Evolutionary conservation across 1,139 yeast species (phyloP), one percentile per base, ranked within the genome.

Genomic region (Arxiozyma slooffiae): DNA sequence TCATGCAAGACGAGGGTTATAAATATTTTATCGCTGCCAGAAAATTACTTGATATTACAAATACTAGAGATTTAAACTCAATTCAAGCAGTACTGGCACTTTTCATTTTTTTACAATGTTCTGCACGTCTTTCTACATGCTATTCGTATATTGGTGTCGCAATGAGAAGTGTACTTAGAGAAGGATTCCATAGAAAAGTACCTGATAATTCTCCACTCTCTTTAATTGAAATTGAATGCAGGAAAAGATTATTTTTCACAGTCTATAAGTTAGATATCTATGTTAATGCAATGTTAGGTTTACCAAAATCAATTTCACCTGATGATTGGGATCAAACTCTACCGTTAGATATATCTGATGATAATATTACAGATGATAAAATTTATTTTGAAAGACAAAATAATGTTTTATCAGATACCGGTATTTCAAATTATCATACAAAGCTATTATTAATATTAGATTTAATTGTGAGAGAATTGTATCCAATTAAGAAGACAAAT

Each of bases 91-190:
- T 88, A 49, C 71, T 77, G 14, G 73, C 77, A 74, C 63, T 78
- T 62, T 82, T 86, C 51, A 75, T 89, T 59, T 89, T 88, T 64
- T 71, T 89, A 50, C 96, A 89, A 68, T 88, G 96, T 64, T 85
- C 95, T 2, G 96, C 96, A 0, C 75, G 96, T 54, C 72, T 90
- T 52, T 84, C 95, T 0, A 87, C 96, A 0, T 89, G 97, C 67
- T 89, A 89, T 66, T 82, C 95, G 0, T 89, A 87, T 66, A 85
- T 88, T 57, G 96, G 97, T n/a, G 84, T 87, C 48, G 97, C 96
- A 0, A 71, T 89, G 60, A 74, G 97, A 63, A 83, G 92, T 48
- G 95, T 95, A 0, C 70, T 89, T 48, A 77, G 94, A 57, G 94
- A 88, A 62, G 97, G 97, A 0, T 72, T 87, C 38, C 97, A 89